These are phyloP conservation scores for Aureobasidium sp. DNA, from an alignment of 2,329 filamentous ascomycete species.

Conservation along the genomic window DNA sequence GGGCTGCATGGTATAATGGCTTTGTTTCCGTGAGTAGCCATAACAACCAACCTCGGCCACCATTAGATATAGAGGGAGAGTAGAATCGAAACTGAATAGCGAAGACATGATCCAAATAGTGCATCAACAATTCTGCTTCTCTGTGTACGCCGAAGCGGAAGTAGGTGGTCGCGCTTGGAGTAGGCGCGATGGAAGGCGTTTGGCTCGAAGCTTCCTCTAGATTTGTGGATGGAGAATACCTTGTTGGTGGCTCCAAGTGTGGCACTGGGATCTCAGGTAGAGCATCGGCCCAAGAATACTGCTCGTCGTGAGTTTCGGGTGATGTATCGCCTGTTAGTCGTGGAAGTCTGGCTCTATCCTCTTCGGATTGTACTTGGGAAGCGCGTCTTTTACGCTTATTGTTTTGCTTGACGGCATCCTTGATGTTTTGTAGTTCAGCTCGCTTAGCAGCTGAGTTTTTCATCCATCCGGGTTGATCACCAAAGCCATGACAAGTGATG, in stretches of 20 bases:
- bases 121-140: constrained; percentile 14
- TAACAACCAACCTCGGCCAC: constrained; percentile 12
- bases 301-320: not conserved
- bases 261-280: not conserved
- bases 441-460: not conserved
- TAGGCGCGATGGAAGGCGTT: not conserved
- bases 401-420: constrained; percentile 12
- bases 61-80: not conserved
- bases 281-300: not conserved
- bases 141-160: not conserved
- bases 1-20: constrained; percentile 11
- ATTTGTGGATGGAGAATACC: not conserved
- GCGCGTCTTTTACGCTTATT: not conserved
- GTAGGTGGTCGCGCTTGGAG: not conserved
- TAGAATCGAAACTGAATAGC: constrained; percentile 13
- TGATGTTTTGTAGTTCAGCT: not conserved
- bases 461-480: constrained; percentile 7
- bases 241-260: not conserved
- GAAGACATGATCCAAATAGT: constrained; percentile 16
- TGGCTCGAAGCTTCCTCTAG: not conserved
- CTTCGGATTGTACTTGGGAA: not conserved
- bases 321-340: not conserved
- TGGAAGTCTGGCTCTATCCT: not conserved
- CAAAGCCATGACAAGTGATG: constrained; percentile 15
- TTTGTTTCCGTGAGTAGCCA: constrained; percentile 12